A percentile compares a stretch with the other conserved stretches of the same genome.
phyloP scores from a whole-genome alignment of 768 basidiomycete genomes.

The Amanita subjunquillea region DNA sequence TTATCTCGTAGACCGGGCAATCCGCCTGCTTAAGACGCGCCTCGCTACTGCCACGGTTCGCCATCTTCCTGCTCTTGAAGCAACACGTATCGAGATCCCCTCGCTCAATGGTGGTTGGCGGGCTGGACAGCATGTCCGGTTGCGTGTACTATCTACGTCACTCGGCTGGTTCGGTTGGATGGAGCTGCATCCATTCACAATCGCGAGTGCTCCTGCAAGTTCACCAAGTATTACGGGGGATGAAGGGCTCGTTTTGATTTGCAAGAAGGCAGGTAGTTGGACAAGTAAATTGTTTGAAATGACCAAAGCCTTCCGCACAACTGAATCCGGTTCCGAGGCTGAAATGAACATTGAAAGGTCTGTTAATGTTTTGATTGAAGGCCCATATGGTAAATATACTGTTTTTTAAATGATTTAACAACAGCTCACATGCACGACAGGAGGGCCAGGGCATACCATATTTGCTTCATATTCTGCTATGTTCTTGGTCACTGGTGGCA shows the following conservation, averaged over 20 bases:
- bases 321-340: slow-evolving; percentile 8
- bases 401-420: slow-evolving; percentile 1
- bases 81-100: slow-evolving; percentile 56
- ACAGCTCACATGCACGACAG: slow-evolving; percentile 16
- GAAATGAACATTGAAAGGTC: slow-evolving; percentile 21
- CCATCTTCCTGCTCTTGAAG: slow-evolving; percentile 48
- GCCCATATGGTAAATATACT: slow-evolving; percentile 44
- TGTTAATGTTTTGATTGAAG: slow-evolving; percentile 48
- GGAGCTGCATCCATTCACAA: slow-evolving; percentile 75
- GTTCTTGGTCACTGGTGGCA: slow-evolving; percentile 63
- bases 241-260: slow-evolving; percentile 58
- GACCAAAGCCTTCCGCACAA: slow-evolving; percentile 24
- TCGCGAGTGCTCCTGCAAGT: slow-evolving; percentile 34
- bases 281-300: slow-evolving; percentile 46
- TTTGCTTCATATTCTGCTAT: slow-evolving; percentile 57
- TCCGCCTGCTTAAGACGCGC: slow-evolving; percentile 59
- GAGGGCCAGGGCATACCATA: slow-evolving; percentile 50
- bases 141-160: slow-evolving; percentile 43
- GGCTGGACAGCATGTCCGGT: slow-evolving; percentile 72
- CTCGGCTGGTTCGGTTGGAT: slow-evolving; percentile 48
- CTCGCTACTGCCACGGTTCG: slow-evolving; percentile 46
- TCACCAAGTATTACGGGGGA: slow-evolving; percentile 21
- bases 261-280: slow-evolving; percentile 60
- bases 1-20: slow-evolving; percentile 48
- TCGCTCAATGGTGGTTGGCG: slow-evolving; percentile 64